Evolutionary conservation across 2,329 filamentous ascomycete genomes (phyloP), one percentile per base, ranked within the genome.

Genomic region (Verticillium dahliae): DNA sequence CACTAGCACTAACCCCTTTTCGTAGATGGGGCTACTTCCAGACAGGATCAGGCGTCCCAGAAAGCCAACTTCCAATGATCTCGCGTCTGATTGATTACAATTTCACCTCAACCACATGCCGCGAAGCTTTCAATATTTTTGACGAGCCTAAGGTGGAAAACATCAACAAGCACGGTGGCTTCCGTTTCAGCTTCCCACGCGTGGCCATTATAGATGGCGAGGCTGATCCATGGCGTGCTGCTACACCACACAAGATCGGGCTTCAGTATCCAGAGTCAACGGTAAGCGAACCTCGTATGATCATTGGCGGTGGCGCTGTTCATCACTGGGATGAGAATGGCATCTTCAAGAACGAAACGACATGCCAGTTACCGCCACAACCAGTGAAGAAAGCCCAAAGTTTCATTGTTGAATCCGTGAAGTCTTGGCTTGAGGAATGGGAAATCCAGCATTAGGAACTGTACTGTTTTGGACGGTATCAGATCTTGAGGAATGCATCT

Each of bases 261-360:
- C 81, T 86, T 0, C 75, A 78, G 35, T 79, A 90, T 22, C 73
- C 77, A 14, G 73, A 76, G 10, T 89, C 82, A 55, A 90, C 89
- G 0, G 75, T 78, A 0, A 81, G 80, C 57, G 83, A 92, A 76
- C 91, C 91, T 0, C 90, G 88, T 65, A 80, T 91, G n/a, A 70
- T 94, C 56, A 91, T 96, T 56, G 76, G 81, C 3, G 82, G 83
- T n/a, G 90, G 85, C 0, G 57, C 57, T 15, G 90, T 93, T 22
- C 91, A 96, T 72, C 90, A 94, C 71, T 95, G 90, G 88, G 89
- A 91, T 66, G 87, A 89, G 75, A 88, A 89, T 65, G 86, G 87
- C 1, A 67, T 90, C n/a, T 85, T 87, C 58, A 72, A 78, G 1
- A 87, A 88, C 62, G 80, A 90, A 71, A 88, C 87, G 0, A 83